Conservation (phyloP, 2,329 filamentous ascomycete genomes). For the Colletotrichum falcatum region DNA sequence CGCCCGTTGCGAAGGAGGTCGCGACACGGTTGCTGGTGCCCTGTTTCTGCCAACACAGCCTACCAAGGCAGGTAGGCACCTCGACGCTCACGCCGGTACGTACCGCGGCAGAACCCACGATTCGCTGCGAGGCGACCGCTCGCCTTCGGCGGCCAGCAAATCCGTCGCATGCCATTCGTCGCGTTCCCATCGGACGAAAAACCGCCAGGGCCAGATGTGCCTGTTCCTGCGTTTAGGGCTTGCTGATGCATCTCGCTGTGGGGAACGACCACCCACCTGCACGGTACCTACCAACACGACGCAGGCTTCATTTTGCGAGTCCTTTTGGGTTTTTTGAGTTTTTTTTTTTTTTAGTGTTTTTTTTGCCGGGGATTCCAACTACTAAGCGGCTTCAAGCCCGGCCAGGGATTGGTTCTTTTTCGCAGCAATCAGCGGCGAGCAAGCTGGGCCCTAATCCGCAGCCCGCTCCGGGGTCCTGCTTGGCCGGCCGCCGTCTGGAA, state of each 20-base stretch:
- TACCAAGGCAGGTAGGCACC: background rate
- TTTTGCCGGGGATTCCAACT: too few relatives aligned
- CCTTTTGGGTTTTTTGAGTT: conserved; percentile 16
- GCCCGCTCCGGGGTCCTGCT: conserved; percentile 30
- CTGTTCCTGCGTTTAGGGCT: conserved; percentile 42
- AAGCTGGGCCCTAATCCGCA: conserved; percentile 23
- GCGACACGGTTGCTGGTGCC: conserved; percentile 10
- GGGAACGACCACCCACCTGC: conserved; percentile 12
- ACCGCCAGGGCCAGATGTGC: conserved; percentile 30
- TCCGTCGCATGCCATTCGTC: conserved; percentile 38
- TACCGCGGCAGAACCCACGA: conserved; percentile 25
- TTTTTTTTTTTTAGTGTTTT: conserved; percentile 35
- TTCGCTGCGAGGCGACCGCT: conserved; percentile 29
- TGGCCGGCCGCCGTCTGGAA: conserved; percentile 28
- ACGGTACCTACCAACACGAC: background rate
- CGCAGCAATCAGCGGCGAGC: conserved; percentile 24
- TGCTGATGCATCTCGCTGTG: conserved; percentile 29
- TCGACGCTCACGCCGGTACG: background rate
- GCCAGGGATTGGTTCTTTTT: conserved; percentile 23
- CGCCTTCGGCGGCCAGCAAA: conserved; percentile 29
- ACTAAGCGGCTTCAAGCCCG: conserved; percentile 1
- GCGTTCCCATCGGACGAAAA: conserved; percentile 34
- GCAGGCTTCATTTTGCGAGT: conserved; percentile 14
- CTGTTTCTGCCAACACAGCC: background rate
- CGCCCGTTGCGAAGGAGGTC: conserved; percentile 25